Evolutionary conservation across 2,329 filamentous ascomycete species (phyloP).

Genomic region (Arthrobotrys iridis): DNA sequence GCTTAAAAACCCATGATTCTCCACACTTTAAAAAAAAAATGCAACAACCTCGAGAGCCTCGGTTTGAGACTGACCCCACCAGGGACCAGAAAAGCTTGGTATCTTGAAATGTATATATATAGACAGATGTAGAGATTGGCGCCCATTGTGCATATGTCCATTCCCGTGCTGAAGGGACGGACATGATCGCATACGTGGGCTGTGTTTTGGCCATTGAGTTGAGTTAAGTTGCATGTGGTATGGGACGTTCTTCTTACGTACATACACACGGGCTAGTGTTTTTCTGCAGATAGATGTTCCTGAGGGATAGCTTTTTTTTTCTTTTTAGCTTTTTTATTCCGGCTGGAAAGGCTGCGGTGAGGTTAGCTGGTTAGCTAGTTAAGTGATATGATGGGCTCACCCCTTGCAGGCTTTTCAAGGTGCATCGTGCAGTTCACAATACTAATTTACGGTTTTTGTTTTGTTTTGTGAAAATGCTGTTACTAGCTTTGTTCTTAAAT

Average conservation of each 20-base stretch:
- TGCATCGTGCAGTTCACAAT: constrained; percentile 4
- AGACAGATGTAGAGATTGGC: too few relatives aligned
- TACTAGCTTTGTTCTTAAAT: too few relatives aligned
- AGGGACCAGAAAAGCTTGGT: neutral
- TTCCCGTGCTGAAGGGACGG: constrained; percentile 16
- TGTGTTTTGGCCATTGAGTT: constrained; percentile 31
- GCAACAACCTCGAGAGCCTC: constrained; percentile 26
- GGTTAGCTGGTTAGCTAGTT: neutral
- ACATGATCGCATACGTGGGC: constrained; percentile 40
- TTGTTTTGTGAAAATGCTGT: neutral
- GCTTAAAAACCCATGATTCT: constrained; percentile 14
- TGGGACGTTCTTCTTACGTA: neutral
- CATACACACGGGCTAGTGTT: too few relatives aligned
- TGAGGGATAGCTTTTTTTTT: neutral
- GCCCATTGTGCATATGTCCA: constrained; percentile 39
- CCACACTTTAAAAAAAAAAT: constrained; percentile 32
- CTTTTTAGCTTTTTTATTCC: too few relatives aligned
- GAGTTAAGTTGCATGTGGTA: too few relatives aligned
- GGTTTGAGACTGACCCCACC: neutral
- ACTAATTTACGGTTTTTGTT: neutral
- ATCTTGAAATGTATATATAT: neutral
- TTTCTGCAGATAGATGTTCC: neutral
- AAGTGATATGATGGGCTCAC: neutral
- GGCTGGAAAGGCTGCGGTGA: neutral
- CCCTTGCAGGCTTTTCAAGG: too few relatives aligned